These are phyloP conservation scores for Phoma sp. DNA, from an alignment of 2,329 filamentous ascomycete species.

Conservation along the genomic window DNA sequence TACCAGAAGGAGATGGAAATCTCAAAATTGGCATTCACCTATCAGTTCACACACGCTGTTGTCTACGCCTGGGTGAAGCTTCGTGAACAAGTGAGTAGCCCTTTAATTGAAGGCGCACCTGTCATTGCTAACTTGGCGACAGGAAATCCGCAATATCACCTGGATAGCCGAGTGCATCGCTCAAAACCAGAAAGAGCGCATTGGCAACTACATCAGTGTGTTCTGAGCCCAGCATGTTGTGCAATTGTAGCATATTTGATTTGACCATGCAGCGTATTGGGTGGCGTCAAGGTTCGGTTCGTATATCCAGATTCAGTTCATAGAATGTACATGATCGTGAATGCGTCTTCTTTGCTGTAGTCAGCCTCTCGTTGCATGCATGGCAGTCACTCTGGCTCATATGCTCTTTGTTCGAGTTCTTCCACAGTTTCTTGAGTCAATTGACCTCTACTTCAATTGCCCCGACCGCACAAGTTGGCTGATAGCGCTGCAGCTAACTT, in stretches of 20 bases:
- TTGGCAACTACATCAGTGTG: conserved; percentile 98
- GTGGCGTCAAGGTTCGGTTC: conserved; percentile 38
- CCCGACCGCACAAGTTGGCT: too few species aligned
- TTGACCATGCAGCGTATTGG: conserved; percentile 34
- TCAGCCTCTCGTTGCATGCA: background rate
- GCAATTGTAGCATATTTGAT: conserved; percentile 36
- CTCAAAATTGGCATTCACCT: conserved; percentile 91
- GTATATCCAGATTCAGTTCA: conserved; percentile 33
- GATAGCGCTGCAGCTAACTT: too few species aligned
- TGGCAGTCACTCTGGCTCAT: background rate
- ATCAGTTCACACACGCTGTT: conserved; percentile 92
- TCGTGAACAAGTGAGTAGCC: conserved; percentile 83
- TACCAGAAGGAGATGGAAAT: conserved; percentile 99
- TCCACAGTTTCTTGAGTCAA: too few species aligned
- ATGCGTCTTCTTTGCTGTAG: conserved; percentile 1
- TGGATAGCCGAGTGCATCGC: conserved; percentile 99
- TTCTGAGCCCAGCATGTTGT: conserved; percentile 57
- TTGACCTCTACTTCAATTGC: too few species aligned
- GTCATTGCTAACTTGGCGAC: conserved; percentile 22
- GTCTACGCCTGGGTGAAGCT: conserved; percentile 98
- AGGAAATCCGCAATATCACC: conserved; percentile 99
- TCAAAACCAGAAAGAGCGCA: conserved; percentile 98
- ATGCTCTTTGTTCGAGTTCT: too few species aligned
- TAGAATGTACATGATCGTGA: conserved; percentile 27
- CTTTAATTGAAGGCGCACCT: background rate